Evolutionary conservation across 2,329 filamentous ascomycete genomes (phyloP), one percentile per base, ranked within the genome.

Genomic region (Aureobasidium sp.): DNA sequence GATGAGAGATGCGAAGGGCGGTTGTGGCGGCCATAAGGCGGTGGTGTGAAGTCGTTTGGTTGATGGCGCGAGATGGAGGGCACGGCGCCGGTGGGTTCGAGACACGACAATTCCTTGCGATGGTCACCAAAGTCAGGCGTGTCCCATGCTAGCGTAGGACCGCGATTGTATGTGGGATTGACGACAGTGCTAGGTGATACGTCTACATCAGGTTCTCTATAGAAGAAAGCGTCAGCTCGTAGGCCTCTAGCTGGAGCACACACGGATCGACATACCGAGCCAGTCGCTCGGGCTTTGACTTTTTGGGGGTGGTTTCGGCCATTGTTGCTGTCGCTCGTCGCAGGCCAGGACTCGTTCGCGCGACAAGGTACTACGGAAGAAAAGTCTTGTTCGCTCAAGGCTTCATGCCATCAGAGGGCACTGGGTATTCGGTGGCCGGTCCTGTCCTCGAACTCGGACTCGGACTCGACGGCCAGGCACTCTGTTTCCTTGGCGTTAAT

Each of bases 71-170:
- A 64, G 46, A 61, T 62, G 62, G 60, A 50, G 6, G 62, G 63
- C 10, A 64, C 59, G 82, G 81, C 59, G 83, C 74, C 65, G 81
- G 77, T 66, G 37, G 83, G 82, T 66, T 90, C 86, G 69, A 90
- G 79, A 63, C 87, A 83, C 68, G 85, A 82, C 62, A 90, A 82
- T 69, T 90, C 87, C 76, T 87, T 87, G 70, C 87, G 85, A 72
- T 90, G 87, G 72, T 88, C 87, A 71, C 79, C 79, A 68, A 89
- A 81, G 76, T 80, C 82, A 71, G 69, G 78, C 69, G 80, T 82
- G 66, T 83, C 83, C 73, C 82, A 83, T 66, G 77, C 73, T 36
- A 50, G 43, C 4, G 56, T 26, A 7, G 20, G 15, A n/a, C 43
- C 43, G 20, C 57, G 57, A 36, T n/a, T 10, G 27, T 41, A 51